Percentiles rank a stretch among this genome's conserved stretches.
phyloP scores from a whole-genome alignment of 2,329 filamentous ascomycete genomes.

The Trichothecium sympodiale region DNA sequence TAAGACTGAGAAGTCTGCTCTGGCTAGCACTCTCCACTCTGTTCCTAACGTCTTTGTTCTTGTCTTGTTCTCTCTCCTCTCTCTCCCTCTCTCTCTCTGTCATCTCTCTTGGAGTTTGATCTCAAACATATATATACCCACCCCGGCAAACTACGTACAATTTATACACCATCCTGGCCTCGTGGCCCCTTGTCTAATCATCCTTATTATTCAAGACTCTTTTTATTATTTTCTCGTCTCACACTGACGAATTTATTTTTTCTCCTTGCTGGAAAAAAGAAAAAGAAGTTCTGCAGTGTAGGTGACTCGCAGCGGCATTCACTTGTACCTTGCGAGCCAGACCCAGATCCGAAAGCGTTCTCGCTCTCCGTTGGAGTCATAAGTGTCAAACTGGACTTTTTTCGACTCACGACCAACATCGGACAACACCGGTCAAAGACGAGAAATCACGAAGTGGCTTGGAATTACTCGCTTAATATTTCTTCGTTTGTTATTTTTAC shows the following conservation, averaged over 20 bases:
- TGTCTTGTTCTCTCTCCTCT: slow-evolving; percentile 7
- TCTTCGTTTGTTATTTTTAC: background rate
- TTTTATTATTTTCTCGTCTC: slow-evolving; percentile 7
- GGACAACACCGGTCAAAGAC: too few relatives aligned
- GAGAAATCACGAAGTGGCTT: slow-evolving; percentile 20
- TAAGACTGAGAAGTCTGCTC: slow-evolving; percentile 32
- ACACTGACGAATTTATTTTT: slow-evolving; percentile 1
- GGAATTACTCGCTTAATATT: background rate
- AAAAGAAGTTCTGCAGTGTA: too few relatives aligned
- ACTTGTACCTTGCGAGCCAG: slow-evolving; percentile 36
- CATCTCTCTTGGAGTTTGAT: slow-evolving; percentile 6
- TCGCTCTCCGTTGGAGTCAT: too few relatives aligned
- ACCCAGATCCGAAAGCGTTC: slow-evolving; percentile 11
- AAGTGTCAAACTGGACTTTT: too few relatives aligned
- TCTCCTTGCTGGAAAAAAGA: too few relatives aligned
- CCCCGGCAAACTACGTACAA: slow-evolving; percentile 3
- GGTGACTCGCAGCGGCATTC: slow-evolving; percentile 33
- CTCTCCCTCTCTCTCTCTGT: slow-evolving; percentile 7
- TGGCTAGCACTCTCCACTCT: slow-evolving; percentile 26
- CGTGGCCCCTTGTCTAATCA: background rate
- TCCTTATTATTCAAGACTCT: background rate
- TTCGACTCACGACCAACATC: too few relatives aligned
- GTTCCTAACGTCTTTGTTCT: slow-evolving; percentile 15
- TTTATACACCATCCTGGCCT: background rate
- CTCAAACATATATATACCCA: slow-evolving; percentile 6